phyloP scores from a whole-genome alignment of 2,329 filamentous ascomycete species.

The Daldinia sp. region DNA sequence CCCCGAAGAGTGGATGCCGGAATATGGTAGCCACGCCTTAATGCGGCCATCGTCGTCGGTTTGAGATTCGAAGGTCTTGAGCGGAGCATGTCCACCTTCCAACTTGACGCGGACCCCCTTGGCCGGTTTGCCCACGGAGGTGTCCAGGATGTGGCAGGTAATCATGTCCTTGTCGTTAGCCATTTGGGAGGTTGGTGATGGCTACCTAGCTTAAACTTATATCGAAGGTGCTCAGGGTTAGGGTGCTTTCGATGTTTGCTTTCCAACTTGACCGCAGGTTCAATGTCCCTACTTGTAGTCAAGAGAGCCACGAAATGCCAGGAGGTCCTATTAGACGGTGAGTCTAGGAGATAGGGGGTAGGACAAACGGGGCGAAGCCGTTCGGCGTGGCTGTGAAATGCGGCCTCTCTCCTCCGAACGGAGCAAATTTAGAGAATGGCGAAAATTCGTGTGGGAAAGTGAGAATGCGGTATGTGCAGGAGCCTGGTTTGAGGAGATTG shows the following conservation, averaged over 20 bases:
- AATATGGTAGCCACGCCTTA: constrained; percentile 73
- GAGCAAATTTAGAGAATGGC: constrained; percentile 15
- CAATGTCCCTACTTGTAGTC: constrained; percentile 37
- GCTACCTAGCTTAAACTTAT: background rate
- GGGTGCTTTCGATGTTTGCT: constrained; percentile 5
- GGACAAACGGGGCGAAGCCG: constrained; percentile 42
- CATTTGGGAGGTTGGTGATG: constrained; percentile 41
- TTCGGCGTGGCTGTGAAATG: constrained; percentile 31
- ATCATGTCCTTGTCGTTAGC: constrained; percentile 70
- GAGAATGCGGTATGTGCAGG: constrained; percentile 8
- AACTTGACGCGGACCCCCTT: constrained; percentile 75
- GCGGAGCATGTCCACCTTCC: constrained; percentile 56
- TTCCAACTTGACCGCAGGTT: constrained; percentile 11
- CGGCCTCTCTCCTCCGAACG: constrained; percentile 24
- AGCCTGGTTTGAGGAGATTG: background rate
- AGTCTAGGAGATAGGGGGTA: constrained; percentile 30
- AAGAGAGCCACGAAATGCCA: constrained; percentile 14
- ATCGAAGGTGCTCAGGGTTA: constrained; percentile 12
- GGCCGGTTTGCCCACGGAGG: constrained; percentile 77
- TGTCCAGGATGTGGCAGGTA: constrained; percentile 90
- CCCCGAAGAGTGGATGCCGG: constrained; percentile 62
- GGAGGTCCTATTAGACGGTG: constrained; percentile 23
- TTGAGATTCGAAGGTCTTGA: constrained; percentile 70
- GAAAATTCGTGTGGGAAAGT: constrained; percentile 1
- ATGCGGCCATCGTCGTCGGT: constrained; percentile 85